These are phyloP conservation scores for Geosmithia putterillii DNA, from an alignment of 2,329 filamentous ascomycete species.

Conservation along the genomic window DNA sequence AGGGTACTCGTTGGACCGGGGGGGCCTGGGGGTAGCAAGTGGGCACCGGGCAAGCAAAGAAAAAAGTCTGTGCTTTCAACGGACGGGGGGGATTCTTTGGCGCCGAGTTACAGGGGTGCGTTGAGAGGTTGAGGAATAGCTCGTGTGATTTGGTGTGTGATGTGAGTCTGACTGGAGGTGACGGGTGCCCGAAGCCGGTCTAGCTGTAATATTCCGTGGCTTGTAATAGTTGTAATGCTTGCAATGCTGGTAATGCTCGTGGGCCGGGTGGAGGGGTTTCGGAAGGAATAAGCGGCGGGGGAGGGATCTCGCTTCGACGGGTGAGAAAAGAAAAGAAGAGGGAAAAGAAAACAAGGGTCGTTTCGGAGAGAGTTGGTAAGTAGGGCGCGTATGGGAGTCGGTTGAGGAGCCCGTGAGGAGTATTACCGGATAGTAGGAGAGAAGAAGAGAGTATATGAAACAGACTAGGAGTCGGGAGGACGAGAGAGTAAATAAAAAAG, in stretches of 20 bases:
- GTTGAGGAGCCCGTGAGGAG: neutral
- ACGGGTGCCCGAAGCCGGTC: neutral
- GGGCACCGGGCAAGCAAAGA: neutral
- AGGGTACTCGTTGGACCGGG: neutral
- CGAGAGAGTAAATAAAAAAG: neutral
- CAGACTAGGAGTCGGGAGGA: neutral
- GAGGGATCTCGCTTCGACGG: neutral
- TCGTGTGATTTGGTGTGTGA: neutral
- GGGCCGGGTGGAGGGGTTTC: neutral
- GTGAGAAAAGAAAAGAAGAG: neutral
- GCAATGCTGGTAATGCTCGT: too few species aligned
- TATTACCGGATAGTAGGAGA: neutral
- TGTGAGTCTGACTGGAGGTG: constrained; percentile 1
- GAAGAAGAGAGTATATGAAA: neutral
- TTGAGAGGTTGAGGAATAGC: neutral
- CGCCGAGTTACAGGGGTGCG: constrained; percentile 2
- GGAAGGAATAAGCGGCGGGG: neutral
- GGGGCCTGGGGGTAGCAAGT: neutral
- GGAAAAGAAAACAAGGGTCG: neutral
- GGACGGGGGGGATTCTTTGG: constrained; percentile 1
- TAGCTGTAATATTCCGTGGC: neutral
- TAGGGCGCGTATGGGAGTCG: too few species aligned
- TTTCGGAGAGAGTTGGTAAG: neutral
- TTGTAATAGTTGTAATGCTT: too few species aligned
- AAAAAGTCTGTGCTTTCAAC: neutral